phyloP scores from a whole-genome alignment of 768 basidiomycete genomes.

The Leccinum aurantiacum region DNA sequence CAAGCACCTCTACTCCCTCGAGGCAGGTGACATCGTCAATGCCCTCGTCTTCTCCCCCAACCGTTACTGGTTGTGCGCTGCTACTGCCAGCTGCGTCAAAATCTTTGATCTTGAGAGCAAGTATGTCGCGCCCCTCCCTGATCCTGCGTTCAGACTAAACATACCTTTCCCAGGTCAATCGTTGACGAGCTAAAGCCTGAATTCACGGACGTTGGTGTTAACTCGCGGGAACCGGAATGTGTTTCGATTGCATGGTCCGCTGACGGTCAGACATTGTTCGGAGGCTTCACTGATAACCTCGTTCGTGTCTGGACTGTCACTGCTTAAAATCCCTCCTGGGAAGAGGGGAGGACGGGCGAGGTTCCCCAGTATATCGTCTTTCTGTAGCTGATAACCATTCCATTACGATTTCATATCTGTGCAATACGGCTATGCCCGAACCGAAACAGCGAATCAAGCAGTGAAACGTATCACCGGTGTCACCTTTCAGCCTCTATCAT shows the following conservation, averaged over 20 bases:
- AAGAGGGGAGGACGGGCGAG: constrained; percentile 17
- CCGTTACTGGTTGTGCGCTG: constrained; percentile 99
- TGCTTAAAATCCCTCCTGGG: constrained; percentile 35
- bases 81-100: constrained; percentile 95
- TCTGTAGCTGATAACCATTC: constrained; percentile 26
- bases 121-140: constrained; percentile 47
- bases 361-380: constrained; percentile 25
- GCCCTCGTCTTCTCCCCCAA: constrained; percentile 99
- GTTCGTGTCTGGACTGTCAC: constrained; percentile 91
- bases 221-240: constrained; percentile 83
- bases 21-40: constrained; percentile 98
- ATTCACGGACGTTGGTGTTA: constrained; percentile 72
- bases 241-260: constrained; percentile 98
- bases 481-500: constrained; percentile 49
- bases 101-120: constrained; percentile 99
- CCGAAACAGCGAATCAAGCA: not conserved
- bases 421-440: not conserved
- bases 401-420: constrained; percentile 15
- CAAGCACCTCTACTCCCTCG: constrained; percentile 99
- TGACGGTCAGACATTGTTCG: constrained; percentile 96
- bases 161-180: constrained; percentile 63
- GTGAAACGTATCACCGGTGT: not conserved
- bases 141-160: constrained; percentile 2
- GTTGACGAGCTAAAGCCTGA: constrained; percentile 99
- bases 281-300: constrained; percentile 93